These are phyloP conservation scores for Salvia rosmarinus DNA, from an alignment of 257 asterid species.

Conservation along the genomic window DNA sequence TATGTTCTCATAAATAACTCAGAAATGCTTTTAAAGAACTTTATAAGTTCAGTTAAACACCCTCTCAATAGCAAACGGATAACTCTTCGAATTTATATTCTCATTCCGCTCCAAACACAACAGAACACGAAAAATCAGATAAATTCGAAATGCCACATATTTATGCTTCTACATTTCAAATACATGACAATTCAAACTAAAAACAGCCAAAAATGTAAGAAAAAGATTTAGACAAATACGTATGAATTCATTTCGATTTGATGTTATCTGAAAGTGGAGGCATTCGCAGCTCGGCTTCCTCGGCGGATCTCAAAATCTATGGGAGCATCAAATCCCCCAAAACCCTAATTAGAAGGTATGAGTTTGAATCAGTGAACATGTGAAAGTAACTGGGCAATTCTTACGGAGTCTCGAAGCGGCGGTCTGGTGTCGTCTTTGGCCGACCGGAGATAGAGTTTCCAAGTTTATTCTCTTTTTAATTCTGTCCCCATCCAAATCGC, in stretches of 20 bases:
- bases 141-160: too few relatives aligned
- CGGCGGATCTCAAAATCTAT: conserved; percentile 82
- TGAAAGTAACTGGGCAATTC: neutral
- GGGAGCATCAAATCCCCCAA: neutral
- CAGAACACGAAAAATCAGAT: too few relatives aligned
- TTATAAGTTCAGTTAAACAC: too few relatives aligned
- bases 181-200: neutral
- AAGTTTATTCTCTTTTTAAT: conserved; percentile 26
- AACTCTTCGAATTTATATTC: too few relatives aligned
- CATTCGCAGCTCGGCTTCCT: conserved; percentile 82
- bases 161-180: neutral
- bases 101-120: neutral
- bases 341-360: neutral
- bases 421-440: conserved; percentile 84
- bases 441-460: conserved; percentile 66
- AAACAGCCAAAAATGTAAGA: neutral
- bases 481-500: conserved; percentile 23
- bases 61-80: neutral
- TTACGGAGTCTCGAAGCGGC: conserved; percentile 76
- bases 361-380: neutral
- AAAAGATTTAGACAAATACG: neutral
- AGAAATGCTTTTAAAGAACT: too few relatives aligned
- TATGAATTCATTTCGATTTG: conserved; percentile 31
- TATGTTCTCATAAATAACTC: too few relatives aligned
- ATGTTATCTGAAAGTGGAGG: conserved; percentile 66